phyloP scores from a whole-genome alignment of 208 protist species.

The Acanthamoeba healyi region DNA sequence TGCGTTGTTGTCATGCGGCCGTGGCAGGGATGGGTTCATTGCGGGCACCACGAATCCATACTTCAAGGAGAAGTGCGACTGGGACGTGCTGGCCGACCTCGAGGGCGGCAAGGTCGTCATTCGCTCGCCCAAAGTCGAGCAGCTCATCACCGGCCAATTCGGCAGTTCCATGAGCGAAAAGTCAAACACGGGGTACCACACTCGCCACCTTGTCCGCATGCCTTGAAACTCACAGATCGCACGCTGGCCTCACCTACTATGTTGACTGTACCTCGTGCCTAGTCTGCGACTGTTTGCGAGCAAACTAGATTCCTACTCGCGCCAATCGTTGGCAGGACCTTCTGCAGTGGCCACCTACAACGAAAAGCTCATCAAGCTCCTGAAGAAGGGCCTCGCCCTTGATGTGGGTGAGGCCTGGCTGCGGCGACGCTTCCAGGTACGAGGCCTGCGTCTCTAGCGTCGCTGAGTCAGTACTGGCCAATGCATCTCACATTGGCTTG shows the following conservation, averaged over 20 bases:
- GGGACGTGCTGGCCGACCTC: constrained; percentile 74
- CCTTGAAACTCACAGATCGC: no score
- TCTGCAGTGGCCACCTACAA: constrained; percentile 39
- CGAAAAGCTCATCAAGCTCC: constrained; percentile 26
- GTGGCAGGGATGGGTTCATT: constrained; percentile 63
- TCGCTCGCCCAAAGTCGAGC: constrained; percentile 58
- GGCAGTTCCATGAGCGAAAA: constrained; percentile 8
- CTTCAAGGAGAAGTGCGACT: constrained; percentile 74
- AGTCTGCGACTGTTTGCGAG: constrained; percentile 37
- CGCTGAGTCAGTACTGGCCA: no score
- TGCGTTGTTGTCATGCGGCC: neutral
- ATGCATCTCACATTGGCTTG: neutral
- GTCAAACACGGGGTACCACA: neutral
- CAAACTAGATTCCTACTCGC: constrained; percentile 65
- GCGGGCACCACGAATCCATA: constrained; percentile 72
- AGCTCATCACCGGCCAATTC: constrained; percentile 70
- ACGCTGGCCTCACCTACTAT: no score
- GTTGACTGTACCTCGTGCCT: no score
- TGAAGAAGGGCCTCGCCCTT: constrained; percentile 65
- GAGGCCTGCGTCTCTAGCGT: no score
- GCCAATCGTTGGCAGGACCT: neutral
- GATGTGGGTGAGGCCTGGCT: constrained; percentile 64
- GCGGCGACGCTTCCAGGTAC: constrained; percentile 39
- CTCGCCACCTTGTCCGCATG: neutral
- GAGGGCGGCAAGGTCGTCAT: constrained; percentile 64